Base-by-base conservation (phyloP, 2,329 filamentous ascomycete genomes). In the Sporothrix variecibatus region DNA sequence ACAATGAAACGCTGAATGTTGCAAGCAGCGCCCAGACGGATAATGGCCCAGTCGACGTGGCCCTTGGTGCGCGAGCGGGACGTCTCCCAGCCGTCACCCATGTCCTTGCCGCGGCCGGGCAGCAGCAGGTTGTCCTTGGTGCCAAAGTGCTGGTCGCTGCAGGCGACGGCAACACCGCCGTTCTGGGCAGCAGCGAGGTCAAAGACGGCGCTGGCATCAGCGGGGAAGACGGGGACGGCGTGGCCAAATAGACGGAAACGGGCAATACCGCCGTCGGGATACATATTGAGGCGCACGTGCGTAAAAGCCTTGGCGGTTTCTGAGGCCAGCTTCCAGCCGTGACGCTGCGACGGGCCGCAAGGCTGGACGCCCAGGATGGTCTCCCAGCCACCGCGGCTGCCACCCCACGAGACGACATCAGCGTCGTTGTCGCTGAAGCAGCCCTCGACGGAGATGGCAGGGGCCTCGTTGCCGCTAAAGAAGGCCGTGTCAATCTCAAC, bases 61-160 rank as follows among this genome's bases (percentile, higher is more conserved):
- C 86, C 89, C 81, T 89, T 90, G 70, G 87, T 90, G 69, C 94
- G 85, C 49, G 92, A 94, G 72, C 93, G 87, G 77, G 91, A 90
- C 73, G 93, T 96, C 83, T 96, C 93, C 93, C 94, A 96, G 8
- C 93, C 94, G 81, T 95, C 93, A 70, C 93, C 92, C 93, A 96
- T 96, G 82, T 96, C 92, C 81, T 91, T 90, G 58, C 82, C 82
- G 79, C 86, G 87, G 71, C 76, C 79, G 7, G 79, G 80, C 2
- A 86, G 77, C 70, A 81, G 86, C 68, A 87, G 85, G 77, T 83
- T 82, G 80, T 89, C 86, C 75, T 87, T 82, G 53, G 87, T 92
- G 75, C 93, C 93, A 79, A 95, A 97, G 82, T 96, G 93, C 83
- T 96, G 91, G 82, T 96, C 93, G 75, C 90, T 94, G 85, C 93